Conservation (phyloP, 768 basidiomycete species). For the Cyathus striatus region DNA sequence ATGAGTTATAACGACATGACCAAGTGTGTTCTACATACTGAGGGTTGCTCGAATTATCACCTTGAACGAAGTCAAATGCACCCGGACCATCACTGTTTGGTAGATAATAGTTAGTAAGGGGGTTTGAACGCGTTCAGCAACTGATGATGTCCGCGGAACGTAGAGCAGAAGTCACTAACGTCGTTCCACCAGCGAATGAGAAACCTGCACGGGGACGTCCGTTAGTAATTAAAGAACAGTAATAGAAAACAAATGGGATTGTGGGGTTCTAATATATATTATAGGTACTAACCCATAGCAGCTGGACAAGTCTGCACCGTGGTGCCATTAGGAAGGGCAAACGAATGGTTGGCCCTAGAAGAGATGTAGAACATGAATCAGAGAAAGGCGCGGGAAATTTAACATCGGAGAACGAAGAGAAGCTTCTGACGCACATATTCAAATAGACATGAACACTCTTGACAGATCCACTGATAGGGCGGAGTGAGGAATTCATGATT, state of each 20-base stretch:
- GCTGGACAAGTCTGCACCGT: constrained; percentile 70
- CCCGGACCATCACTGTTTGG: constrained; percentile 71
- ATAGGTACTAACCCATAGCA: constrained; percentile 53
- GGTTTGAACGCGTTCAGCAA: no score
- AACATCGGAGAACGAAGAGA: background rate
- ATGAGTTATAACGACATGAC: constrained; percentile 4
- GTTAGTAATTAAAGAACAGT: background rate
- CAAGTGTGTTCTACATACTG: constrained; percentile 35
- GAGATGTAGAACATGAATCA: constrained; percentile 3
- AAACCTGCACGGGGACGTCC: constrained; percentile 39
- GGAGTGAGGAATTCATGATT: constrained; percentile 50
- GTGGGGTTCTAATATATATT: background rate
- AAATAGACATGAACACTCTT: constrained; percentile 68
- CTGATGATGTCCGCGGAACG: background rate
- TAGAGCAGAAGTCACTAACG: constrained; percentile 35
- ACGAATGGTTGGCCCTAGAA: constrained; percentile 57
- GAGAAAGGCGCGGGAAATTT: background rate
- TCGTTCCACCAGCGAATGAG: constrained; percentile 77
- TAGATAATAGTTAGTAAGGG: background rate
- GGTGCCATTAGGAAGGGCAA: constrained; percentile 62
- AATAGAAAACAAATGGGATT: background rate
- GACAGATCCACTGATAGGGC: constrained; percentile 52
- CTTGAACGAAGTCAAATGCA: constrained; percentile 73
- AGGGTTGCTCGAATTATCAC: constrained; percentile 53
- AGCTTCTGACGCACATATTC: constrained; percentile 47